Evolutionary conservation across 495 filamentous ascomycete species (phyloP), one percentile per base, ranked within the genome.

Genomic region (Penicillium desertorum): DNA sequence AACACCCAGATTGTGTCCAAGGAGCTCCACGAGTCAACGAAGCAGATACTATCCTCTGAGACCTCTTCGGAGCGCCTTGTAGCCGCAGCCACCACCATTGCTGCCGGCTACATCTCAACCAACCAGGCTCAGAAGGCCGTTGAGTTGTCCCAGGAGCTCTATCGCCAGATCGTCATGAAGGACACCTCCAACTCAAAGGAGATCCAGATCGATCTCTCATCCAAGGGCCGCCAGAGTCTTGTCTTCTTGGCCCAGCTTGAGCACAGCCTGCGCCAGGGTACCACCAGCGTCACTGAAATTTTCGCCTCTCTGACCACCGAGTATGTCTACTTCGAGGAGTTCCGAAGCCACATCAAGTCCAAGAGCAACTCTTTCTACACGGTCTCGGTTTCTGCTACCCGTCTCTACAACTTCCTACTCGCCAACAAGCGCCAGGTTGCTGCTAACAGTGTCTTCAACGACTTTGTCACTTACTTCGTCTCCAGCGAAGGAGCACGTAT

Each of bases 191-290:
- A 60, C n/a, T 30, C 54, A 36, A 62, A 67, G 62, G 47, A 36
- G 23, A 42, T 49, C 4, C 59, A 67, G 42, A 58, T 67, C 32
- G 60, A 72, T 36, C 41, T 73, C 23, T 62, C 67, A 4, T 58
- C 67, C 1, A 64, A 68, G 57, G 60, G 66, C 43, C 71, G 71
- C 34, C 66, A 71, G 39, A 74, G 68, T 45, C 65, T 76, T 11
- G 58, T 70, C 9, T 76, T 76, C 64, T 59, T 76, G 39, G 71
- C 73, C 19, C 68, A 76, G 57, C 60, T 76, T 17, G 70, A 74
- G 59, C 70, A 73, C 46, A 68, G 71, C 44, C 58, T 74, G 14
- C 62, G 48, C 25, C 45, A 63, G 49, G 61, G 57, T 22, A 63
- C 58, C 11, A 68, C 62, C 16, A 71, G 68, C 9, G 41, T 76